phyloP scores from a whole-genome alignment of 129 eudicot species.

The Logfia minima region DNA sequence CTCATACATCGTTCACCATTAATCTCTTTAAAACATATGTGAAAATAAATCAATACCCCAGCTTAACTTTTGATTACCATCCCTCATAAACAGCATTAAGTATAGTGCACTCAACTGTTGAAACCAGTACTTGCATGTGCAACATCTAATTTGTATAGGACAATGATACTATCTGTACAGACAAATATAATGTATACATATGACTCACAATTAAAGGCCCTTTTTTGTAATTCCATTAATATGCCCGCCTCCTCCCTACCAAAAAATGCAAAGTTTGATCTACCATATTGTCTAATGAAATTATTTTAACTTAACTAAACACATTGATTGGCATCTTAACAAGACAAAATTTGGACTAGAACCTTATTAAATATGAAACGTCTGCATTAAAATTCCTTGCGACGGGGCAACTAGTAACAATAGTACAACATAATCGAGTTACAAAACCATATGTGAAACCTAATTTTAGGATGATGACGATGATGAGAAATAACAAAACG shows the following conservation, averaged over 20 bases:
- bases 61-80: background rate
- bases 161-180: background rate
- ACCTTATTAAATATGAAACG: background rate
- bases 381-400: background rate
- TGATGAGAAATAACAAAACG: background rate
- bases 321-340: background rate
- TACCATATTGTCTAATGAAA: background rate
- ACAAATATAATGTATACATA: conserved; percentile 11
- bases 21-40: conserved; percentile 3
- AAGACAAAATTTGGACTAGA: background rate
- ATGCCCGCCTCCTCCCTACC: background rate
- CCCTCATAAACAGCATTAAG: background rate
- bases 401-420: background rate
- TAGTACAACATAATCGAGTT: conserved; percentile 6
- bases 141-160: conserved; percentile 5
- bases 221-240: background rate
- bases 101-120: background rate
- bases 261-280: background rate
- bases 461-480: background rate
- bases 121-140: background rate
- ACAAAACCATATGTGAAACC: conserved; percentile 8
- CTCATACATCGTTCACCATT: background rate
- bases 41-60: conserved; percentile 1
- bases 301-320: background rate
- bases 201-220: background rate